Percentiles rank a stretch among this genome's conserved stretches.
These are phyloP conservation scores for Zelonia costaricensis DNA, from an alignment of 208 protist genomes.

Conservation along the genomic window DNA sequence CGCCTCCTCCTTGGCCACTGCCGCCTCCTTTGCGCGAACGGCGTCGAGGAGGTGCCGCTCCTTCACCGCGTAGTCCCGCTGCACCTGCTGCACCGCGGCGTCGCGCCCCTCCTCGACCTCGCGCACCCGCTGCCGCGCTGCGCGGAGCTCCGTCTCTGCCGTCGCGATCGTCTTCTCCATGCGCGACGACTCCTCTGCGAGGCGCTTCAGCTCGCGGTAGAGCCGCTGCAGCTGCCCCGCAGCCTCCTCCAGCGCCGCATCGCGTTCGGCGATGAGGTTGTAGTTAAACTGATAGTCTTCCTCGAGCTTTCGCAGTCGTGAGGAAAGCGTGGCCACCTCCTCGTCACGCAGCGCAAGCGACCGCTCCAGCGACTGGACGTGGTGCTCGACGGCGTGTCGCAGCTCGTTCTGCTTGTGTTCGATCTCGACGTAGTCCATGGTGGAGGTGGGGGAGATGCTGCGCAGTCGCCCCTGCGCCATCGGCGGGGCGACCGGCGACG, in stretches of 20 bases:
- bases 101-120: constrained; percentile 65
- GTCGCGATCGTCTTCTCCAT: constrained; percentile 42
- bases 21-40: constrained; percentile 37
- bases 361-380: constrained; percentile 67
- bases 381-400: constrained; percentile 71
- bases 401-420: constrained; percentile 87
- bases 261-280: constrained; percentile 83
- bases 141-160: constrained; percentile 38
- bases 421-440: constrained; percentile 76
- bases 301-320: constrained; percentile 70
- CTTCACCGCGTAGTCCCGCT: constrained; percentile 51
- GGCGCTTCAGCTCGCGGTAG: constrained; percentile 70
- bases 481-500: neutral
- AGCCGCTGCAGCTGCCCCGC: constrained; percentile 76
- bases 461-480: neutral
- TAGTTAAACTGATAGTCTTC: constrained; percentile 93
- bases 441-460: constrained; percentile 25
- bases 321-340: constrained; percentile 52
- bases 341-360: constrained; percentile 64
- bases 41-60: constrained; percentile 52
- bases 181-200: constrained; percentile 37
- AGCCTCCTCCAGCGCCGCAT: constrained; percentile 83
- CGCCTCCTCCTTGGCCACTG: constrained; percentile 61
- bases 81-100: constrained; percentile 33
- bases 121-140: constrained; percentile 52